Conservation (phyloP, 495 filamentous ascomycete genomes). For the Thermothielavioides terrestris region DNA sequence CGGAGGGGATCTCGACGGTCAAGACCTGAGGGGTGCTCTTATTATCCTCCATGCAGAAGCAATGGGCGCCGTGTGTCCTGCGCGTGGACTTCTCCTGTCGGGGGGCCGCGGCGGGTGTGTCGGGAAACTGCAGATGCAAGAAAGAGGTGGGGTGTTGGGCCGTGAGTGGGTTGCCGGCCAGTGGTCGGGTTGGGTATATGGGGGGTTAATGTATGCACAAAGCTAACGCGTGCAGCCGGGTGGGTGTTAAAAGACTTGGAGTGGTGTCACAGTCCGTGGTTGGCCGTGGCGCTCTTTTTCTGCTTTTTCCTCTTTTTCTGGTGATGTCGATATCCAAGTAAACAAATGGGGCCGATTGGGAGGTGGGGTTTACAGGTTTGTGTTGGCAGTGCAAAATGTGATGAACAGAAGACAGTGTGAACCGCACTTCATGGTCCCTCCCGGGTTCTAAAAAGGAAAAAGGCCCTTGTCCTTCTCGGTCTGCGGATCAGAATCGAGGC, state of each 20-base stretch:
- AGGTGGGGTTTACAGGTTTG: slow-evolving; percentile 3
- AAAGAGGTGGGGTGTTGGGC: slow-evolving; percentile 23
- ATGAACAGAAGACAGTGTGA: no score
- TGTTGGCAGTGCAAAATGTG: not conserved
- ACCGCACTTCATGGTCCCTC: not conserved
- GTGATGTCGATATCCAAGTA: not conserved
- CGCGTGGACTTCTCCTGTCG: not conserved
- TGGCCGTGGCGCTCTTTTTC: slow-evolving; percentile 10
- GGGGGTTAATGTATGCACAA: slow-evolving; percentile 13
- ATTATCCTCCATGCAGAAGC: slow-evolving; percentile 35
- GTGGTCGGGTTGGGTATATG: slow-evolving; percentile 11
- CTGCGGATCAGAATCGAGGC: slow-evolving; percentile 3
- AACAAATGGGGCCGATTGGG: slow-evolving; percentile 4
- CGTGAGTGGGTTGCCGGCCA: slow-evolving; percentile 12
- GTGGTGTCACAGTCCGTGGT: slow-evolving; percentile 15
- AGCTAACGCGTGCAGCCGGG: slow-evolving; percentile 7
- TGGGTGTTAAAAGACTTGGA: not conserved
- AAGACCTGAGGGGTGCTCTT: slow-evolving; percentile 34
- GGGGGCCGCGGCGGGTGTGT: not conserved
- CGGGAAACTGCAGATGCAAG: slow-evolving; percentile 22
- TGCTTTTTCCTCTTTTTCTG: no score
- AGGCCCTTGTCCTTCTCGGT: slow-evolving; percentile 1
- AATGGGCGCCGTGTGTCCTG: not conserved
- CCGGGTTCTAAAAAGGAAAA: slow-evolving; percentile 3
- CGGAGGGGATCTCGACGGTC: slow-evolving; percentile 29